Conservation (phyloP, 495 filamentous ascomycete genomes). For the Neurospora sp. region DNA sequence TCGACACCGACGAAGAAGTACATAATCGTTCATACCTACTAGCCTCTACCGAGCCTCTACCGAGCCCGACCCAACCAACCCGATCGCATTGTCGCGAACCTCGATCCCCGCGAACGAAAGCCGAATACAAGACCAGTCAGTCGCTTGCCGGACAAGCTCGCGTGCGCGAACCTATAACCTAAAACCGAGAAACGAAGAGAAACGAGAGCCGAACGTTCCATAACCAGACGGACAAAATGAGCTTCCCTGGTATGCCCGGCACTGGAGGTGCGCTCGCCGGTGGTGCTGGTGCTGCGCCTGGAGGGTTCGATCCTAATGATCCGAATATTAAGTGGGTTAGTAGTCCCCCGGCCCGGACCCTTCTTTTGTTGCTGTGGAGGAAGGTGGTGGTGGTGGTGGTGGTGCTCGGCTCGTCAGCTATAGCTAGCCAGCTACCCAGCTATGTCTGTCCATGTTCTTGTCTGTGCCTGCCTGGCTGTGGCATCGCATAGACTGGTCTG, state of each 20-base stretch:
- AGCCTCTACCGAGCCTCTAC: background rate
- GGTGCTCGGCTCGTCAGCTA: background rate
- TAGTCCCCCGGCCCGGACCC: background rate
- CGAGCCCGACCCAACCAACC: background rate
- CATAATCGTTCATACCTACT: background rate
- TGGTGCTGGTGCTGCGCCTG: background rate
- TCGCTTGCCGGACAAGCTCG: background rate
- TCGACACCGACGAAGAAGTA: background rate
- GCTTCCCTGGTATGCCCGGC: constrained; percentile 13
- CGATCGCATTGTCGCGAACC: background rate
- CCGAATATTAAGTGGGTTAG: constrained; percentile 29
- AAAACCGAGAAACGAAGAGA: background rate
- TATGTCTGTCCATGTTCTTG: background rate
- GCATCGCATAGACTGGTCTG: background rate
- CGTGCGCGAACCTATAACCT: background rate
- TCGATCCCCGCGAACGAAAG: background rate
- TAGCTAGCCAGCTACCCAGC: background rate
- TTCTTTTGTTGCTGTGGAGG: background rate
- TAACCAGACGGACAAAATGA: constrained; percentile 6
- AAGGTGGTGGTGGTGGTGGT: background rate
- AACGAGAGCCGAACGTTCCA: background rate
- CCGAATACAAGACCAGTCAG: background rate
- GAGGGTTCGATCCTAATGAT: constrained; percentile 28
- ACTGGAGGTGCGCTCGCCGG: background rate
- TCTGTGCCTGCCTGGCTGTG: background rate